phyloP scores from a whole-genome alignment of 2,329 filamentous ascomycete species.

The Leptodontidium sp. region DNA sequence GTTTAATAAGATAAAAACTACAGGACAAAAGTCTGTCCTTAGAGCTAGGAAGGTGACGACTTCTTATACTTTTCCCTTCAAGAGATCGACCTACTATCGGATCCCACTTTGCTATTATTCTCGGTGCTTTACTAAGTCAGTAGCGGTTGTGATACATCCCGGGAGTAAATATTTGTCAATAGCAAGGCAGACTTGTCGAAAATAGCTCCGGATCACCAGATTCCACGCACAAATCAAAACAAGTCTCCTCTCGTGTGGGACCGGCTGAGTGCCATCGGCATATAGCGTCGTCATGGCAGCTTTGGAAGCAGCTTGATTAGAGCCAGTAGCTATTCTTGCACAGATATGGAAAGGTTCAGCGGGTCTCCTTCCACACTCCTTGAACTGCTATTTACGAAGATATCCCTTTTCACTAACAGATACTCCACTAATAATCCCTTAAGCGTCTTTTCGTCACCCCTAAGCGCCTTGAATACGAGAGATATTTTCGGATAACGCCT shows the following conservation, averaged over 20 bases:
- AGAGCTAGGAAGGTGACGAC: conserved; percentile 18
- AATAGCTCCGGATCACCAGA: too few species aligned
- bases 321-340: conserved; percentile 16
- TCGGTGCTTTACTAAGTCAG: conserved; percentile 14
- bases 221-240: too few species aligned
- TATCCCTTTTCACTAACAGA: conserved; percentile 13
- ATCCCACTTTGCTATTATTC: conserved; percentile 18
- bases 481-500: too few species aligned
- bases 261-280: too few species aligned
- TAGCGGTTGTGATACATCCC: conserved; percentile 11
- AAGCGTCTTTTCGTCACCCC: too few species aligned
- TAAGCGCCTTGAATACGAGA: too few species aligned
- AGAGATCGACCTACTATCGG: conserved; percentile 16
- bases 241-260: too few species aligned
- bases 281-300: conserved; percentile 22
- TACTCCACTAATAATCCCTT: too few species aligned
- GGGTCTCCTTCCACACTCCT: conserved; percentile 1
- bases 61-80: conserved; percentile 28
- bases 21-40: conserved; percentile 17
- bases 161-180: conserved; percentile 16
- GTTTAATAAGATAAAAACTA: conserved; percentile 22
- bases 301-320: conserved; percentile 18
- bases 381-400: conserved; percentile 19
- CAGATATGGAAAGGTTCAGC: too few species aligned
- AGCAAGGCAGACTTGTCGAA: conserved; percentile 18